Evolutionary conservation across 352 stramenopile genomes (phyloP).

Genomic region (Thalassiosira gravida): DNA sequence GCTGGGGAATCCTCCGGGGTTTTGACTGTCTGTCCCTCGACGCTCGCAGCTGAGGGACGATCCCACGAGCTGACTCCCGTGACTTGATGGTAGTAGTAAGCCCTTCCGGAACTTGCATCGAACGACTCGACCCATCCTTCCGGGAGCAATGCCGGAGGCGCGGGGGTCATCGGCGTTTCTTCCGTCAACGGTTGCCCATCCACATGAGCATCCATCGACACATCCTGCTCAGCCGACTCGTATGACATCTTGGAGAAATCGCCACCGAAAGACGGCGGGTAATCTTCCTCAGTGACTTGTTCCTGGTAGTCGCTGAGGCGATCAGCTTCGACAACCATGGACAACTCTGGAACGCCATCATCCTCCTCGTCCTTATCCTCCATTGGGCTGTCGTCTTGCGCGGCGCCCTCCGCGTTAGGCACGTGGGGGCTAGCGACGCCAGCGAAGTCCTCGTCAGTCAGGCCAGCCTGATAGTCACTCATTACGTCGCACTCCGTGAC

Average conservation of each 20-base stretch:
- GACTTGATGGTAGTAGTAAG: slow-evolving; percentile 74
- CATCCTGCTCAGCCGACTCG: too few species aligned
- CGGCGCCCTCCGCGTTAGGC: not conserved
- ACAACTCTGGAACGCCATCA: slow-evolving; percentile 1
- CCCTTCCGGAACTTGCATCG: slow-evolving; percentile 55
- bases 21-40: too few species aligned
- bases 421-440: not conserved
- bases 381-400: too few species aligned
- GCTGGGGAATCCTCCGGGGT: too few species aligned
- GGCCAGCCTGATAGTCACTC: slow-evolving; percentile 36
- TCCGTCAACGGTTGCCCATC: too few species aligned
- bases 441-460: slow-evolving; percentile 39
- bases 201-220: too few species aligned
- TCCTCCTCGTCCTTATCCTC: too few species aligned
- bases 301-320: slow-evolving; percentile 28
- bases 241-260: too few species aligned
- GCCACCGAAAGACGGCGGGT: too few species aligned
- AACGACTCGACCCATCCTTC: slow-evolving; percentile 55
- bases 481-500: slow-evolving; percentile 38
- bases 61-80: slow-evolving; percentile 65
- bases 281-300: slow-evolving; percentile 24
- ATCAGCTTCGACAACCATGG: slow-evolving; percentile 29
- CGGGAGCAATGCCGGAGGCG: too few species aligned
- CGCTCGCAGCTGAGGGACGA: slow-evolving; percentile 1
- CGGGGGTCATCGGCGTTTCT: too few species aligned